Base-by-base conservation (phyloP, 2,329 filamentous ascomycete genomes). In the Fusarium armeniacum region DNA sequence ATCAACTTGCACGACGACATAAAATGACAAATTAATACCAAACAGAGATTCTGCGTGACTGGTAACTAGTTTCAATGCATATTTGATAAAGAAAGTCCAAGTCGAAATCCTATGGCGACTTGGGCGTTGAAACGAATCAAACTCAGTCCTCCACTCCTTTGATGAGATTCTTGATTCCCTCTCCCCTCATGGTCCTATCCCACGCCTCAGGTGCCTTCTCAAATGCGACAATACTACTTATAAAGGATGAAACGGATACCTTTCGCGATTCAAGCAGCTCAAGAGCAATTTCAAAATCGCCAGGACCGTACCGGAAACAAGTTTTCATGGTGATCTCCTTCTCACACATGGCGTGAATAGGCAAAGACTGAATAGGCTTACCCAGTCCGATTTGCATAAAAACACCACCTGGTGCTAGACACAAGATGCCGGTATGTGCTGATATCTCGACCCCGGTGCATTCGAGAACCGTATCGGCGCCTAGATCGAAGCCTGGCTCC, bases 271-370 rank as follows among this genome's bases (percentile, higher is more conserved):
- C 85, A 4, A 97, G 88, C 62, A 98, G 84, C 62, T 92, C 88
- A 40, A 98, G 85, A 11, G 93, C 93, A 13, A 94, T 87, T 77
- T 90, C 87, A 81, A 97, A 98, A 80, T 98, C 95, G 22, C 94
- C 94, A 57, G 89, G 87, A 4, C 90, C 90, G 79, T 98, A 98
- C 36, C 95, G 88, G 85, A 98, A 98, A 69, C 90, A 94, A 35
- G 94, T 94, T 78, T 91, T 92, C 50, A 92, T 85, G 9, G 90
- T 96, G 58, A 97, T 84, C 83, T 98, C 95, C 83, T 97, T 98
- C 44, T 90, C 86, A 78, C 93, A 96, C 76, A 97, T 85, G 10
- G 92, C 91, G 86, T 94, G 92, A 76, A 98, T 96, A 44, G 71
- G 71, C 3, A 73, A 26, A 2, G 58, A 40, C 22, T 73, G 68